phyloP scores from a whole-genome alignment of 192 early-diverging fungal species.

The Helicostylum pulchrum region DNA sequence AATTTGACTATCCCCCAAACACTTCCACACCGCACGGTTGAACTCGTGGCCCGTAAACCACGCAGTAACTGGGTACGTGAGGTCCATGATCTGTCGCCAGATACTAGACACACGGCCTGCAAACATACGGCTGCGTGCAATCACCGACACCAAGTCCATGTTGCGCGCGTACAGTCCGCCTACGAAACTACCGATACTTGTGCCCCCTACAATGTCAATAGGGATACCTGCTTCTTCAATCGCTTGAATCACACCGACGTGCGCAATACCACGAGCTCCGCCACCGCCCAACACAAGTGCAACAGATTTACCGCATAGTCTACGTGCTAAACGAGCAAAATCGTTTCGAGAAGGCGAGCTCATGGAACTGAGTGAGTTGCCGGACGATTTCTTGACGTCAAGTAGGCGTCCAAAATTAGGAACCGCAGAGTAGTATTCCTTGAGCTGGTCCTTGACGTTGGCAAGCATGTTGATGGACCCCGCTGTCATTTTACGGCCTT shows the following conservation, averaged over 20 bases:
- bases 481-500: slow-evolving; percentile 45
- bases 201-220: slow-evolving; percentile 98
- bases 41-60: slow-evolving; percentile 93
- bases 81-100: slow-evolving; percentile 88
- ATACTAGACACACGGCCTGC: slow-evolving; percentile 70
- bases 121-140: slow-evolving; percentile 86
- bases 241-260: slow-evolving; percentile 89
- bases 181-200: slow-evolving; percentile 94
- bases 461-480: slow-evolving; percentile 45
- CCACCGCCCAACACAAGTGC: slow-evolving; percentile 95
- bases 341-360: slow-evolving; percentile 31
- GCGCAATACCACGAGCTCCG: slow-evolving; percentile 91
- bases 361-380: background rate
- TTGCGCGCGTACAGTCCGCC: slow-evolving; percentile 90
- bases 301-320: slow-evolving; percentile 88
- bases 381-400: slow-evolving; percentile 26
- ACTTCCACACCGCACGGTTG: slow-evolving; percentile 95
- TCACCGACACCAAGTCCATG: slow-evolving; percentile 82
- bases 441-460: slow-evolving; percentile 61
- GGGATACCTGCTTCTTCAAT: slow-evolving; percentile 97
- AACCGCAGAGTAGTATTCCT: slow-evolving; percentile 61
- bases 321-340: slow-evolving; percentile 76
- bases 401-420: slow-evolving; percentile 37
- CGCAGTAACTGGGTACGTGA: slow-evolving; percentile 92
- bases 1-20: slow-evolving; percentile 87